A percentile compares a stretch with the other conserved stretches of the same genome.
phyloP scores from a whole-genome alignment of 768 basidiomycete species.

The Serendipita sp. region DNA sequence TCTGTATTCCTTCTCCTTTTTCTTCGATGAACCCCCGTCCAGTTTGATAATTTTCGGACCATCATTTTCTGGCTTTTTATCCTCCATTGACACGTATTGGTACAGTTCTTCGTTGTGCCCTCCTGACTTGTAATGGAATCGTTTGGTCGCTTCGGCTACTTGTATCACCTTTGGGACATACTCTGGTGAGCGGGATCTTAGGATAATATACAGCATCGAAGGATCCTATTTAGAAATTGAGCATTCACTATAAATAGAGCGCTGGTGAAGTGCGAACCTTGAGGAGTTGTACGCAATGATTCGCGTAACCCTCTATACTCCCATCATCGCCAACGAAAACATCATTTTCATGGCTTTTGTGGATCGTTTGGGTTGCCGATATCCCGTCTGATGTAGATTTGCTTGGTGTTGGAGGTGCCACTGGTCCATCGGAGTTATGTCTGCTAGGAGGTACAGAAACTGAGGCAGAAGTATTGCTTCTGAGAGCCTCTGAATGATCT shows the following conservation, averaged over 20 bases:
- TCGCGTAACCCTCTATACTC: constrained; percentile 44
- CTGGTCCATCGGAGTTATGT: background rate
- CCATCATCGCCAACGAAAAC: constrained; percentile 54
- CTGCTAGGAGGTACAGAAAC: constrained; percentile 9
- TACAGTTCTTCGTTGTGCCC: constrained; percentile 43
- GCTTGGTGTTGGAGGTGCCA: background rate
- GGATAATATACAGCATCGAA: constrained; percentile 61
- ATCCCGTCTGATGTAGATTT: background rate
- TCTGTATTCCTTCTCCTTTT: constrained; percentile 35
- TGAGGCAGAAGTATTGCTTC: constrained; percentile 21
- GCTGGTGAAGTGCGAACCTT: constrained; percentile 26
- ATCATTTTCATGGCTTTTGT: constrained; percentile 32
- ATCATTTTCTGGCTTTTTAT: constrained; percentile 26
- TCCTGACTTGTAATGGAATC: constrained; percentile 59
- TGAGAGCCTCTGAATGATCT: constrained; percentile 38
- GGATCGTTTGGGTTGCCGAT: background rate
- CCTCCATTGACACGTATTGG: constrained; percentile 64
- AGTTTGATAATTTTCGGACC: constrained; percentile 54
- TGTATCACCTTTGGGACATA: constrained; percentile 65
- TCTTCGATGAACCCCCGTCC: constrained; percentile 24
- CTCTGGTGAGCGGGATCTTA: constrained; percentile 43
- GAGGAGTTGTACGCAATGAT: constrained; percentile 46
- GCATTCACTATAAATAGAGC: background rate
- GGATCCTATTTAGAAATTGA: constrained; percentile 35
- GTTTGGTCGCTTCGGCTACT: constrained; percentile 64